These are phyloP conservation scores for Prunus persica DNA, from an alignment of 306 rosid species.

Conservation along the genomic window DNA sequence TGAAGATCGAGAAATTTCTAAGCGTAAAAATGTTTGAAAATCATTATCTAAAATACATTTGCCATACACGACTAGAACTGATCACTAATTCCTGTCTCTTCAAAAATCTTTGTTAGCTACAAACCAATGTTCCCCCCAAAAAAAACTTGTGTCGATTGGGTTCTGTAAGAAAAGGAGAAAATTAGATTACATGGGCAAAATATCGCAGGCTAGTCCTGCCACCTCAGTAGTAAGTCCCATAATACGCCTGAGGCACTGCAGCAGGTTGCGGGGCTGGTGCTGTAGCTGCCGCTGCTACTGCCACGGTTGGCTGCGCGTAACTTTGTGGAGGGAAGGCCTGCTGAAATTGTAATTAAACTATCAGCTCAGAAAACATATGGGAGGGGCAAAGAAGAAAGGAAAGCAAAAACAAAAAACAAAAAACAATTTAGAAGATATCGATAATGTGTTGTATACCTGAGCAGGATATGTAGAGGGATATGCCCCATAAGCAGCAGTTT, in stretches of 20 bases:
- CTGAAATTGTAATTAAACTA: constrained; percentile 34
- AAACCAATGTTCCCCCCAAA: constrained; percentile 8
- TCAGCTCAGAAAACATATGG: not conserved
- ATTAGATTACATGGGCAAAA: constrained; percentile 37
- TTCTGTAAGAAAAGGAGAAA: not conserved
- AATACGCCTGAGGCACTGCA: constrained; percentile 81
- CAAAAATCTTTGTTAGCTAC: constrained; percentile 19
- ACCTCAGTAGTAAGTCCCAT: constrained; percentile 67
- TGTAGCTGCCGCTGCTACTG: constrained; percentile 31
- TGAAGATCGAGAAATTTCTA: not conserved
- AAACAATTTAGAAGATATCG: too few species aligned
- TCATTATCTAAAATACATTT: constrained; percentile 6
- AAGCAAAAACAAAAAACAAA: not conserved
- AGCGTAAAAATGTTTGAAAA: not conserved
- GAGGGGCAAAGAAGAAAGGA: not conserved
- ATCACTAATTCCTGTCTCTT: not conserved
- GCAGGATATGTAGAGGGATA: constrained; percentile 86
- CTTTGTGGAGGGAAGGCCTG: constrained; percentile 58
- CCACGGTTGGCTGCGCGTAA: constrained; percentile 63
- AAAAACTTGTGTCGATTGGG: not conserved
- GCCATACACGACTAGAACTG: constrained; percentile 8
- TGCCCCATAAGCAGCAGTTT: constrained; percentile 63
- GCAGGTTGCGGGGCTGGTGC: constrained; percentile 75
- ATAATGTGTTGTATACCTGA: constrained; percentile 49
- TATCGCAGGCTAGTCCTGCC: constrained; percentile 2